These are phyloP conservation scores for Claviceps purpurea DNA, from an alignment of 2,329 filamentous ascomycete species.

Conservation along the genomic window DNA sequence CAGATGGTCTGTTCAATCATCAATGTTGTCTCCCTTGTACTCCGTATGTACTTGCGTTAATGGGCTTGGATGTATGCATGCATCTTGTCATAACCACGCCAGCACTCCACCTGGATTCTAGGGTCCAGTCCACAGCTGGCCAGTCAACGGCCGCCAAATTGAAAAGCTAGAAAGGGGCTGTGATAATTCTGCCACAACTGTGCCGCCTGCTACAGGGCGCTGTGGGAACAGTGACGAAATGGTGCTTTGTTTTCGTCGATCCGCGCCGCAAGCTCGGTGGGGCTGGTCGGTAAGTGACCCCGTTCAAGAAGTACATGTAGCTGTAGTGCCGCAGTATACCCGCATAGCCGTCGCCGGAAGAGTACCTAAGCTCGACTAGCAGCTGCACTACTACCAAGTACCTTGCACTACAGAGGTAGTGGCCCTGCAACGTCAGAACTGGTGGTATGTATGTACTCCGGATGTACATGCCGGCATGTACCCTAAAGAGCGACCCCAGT, in stretches of 20 bases:
- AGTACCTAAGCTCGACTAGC: background rate
- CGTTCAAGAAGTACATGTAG: background rate
- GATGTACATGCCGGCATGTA: background rate
- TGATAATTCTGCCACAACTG: slow-evolving; percentile 6
- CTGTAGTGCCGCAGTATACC: background rate
- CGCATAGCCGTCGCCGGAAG: background rate
- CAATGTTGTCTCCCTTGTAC: too few species aligned
- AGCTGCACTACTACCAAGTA: background rate
- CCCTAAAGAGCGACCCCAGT: background rate
- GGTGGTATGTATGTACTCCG: background rate
- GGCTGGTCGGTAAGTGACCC: background rate
- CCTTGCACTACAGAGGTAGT: background rate
- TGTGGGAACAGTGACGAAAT: background rate
- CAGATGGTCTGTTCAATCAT: background rate
- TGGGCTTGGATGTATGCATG: slow-evolving; percentile 1
- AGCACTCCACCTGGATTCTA: background rate
- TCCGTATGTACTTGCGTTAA: background rate
- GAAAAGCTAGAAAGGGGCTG: slow-evolving; percentile 5
- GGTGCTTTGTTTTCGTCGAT: background rate
- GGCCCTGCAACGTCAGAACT: background rate
- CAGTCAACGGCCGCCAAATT: background rate
- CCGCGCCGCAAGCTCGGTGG: background rate
- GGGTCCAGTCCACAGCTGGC: background rate
- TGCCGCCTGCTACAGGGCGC: background rate
- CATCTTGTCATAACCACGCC: background rate